Percentiles rank a stretch among this genome's conserved stretches.
These are phyloP conservation scores for Hirschfeldia incana DNA, from an alignment of 345 rosid species.

Conservation along the genomic window DNA sequence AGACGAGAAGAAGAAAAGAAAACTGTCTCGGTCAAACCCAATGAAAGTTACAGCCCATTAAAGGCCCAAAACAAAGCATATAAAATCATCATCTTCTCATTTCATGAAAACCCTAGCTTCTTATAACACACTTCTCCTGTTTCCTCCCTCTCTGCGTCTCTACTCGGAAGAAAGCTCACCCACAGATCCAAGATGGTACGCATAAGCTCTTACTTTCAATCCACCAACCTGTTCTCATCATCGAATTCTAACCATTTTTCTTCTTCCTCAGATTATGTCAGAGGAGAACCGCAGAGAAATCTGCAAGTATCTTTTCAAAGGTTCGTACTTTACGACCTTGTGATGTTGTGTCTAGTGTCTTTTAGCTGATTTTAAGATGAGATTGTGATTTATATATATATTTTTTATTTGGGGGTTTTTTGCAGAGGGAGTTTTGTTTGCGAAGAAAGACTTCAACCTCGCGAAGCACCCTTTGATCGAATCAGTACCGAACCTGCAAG, in stretches of 20 bases:
- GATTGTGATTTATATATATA: too few species aligned
- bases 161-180: conserved; percentile 15
- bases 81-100: conserved; percentile 8
- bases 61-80: conserved; percentile 21
- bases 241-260: background rate
- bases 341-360: too few species aligned
- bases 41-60: conserved; percentile 5
- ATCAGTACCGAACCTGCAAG: background rate
- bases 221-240: background rate
- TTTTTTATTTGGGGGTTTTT: too few species aligned
- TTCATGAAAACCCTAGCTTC: conserved; percentile 12
- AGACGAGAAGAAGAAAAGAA: too few species aligned
- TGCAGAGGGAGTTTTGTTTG: conserved; percentile 1
- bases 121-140: background rate
- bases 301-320: background rate
- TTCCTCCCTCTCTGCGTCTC: conserved; percentile 1
- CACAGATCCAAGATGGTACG: conserved; percentile 30
- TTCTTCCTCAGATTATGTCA: conserved; percentile 24
- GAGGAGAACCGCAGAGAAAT: background rate
- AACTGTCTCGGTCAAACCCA: too few species aligned
- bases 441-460: background rate
- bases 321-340: background rate
- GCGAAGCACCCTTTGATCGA: background rate
- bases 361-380: too few species aligned
- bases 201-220: background rate